Percentiles rank a stretch among this genome's conserved stretches.
Evolutionary conservation across 371 early-diverging fungal genomes (phyloP).

Genomic region (Mucor ambiguus): DNA sequence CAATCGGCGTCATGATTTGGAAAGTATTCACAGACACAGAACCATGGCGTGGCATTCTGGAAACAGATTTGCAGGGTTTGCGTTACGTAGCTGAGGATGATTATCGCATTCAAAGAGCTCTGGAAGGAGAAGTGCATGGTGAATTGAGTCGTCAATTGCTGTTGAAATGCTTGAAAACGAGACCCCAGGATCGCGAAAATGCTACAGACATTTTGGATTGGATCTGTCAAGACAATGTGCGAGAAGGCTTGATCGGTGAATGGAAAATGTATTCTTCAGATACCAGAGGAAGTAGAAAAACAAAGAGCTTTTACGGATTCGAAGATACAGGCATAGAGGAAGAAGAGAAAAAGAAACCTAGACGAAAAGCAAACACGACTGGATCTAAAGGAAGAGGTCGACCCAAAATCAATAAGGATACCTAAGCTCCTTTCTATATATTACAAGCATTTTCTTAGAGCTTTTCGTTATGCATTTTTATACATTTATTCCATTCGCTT

Average conservation of each 20-base stretch:
- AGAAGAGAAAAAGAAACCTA: conserved; percentile 28
- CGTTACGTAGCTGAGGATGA: conserved; percentile 62
- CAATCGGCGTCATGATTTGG: conserved; percentile 69
- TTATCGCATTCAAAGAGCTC: conserved; percentile 55
- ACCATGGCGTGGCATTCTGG: conserved; percentile 69
- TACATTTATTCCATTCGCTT: background rate
- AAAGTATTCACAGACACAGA: conserved; percentile 67
- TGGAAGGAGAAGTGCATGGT: conserved; percentile 59
- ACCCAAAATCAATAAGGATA: conserved; percentile 21
- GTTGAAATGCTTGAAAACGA: conserved; percentile 50
- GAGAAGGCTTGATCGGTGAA: conserved; percentile 41
- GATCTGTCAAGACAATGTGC: conserved; percentile 37
- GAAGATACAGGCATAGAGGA: conserved; percentile 26
- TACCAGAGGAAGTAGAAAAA: conserved; percentile 38
- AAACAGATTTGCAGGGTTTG: conserved; percentile 65
- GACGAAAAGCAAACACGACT: conserved; percentile 11
- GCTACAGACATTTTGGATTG: conserved; percentile 51
- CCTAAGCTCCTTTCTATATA: background rate
- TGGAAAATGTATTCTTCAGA: conserved; percentile 56
- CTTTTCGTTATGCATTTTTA: background rate
- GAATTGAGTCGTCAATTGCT: conserved; percentile 51
- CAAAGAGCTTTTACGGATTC: conserved; percentile 35
- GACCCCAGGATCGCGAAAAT: conserved; percentile 55
- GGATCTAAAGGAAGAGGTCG: conserved; percentile 21
- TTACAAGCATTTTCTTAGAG: background rate